Evolutionary conservation across 768 basidiomycete genomes (phyloP), one percentile per base, ranked within the genome.

Genomic region (Clavulina sp.): DNA sequence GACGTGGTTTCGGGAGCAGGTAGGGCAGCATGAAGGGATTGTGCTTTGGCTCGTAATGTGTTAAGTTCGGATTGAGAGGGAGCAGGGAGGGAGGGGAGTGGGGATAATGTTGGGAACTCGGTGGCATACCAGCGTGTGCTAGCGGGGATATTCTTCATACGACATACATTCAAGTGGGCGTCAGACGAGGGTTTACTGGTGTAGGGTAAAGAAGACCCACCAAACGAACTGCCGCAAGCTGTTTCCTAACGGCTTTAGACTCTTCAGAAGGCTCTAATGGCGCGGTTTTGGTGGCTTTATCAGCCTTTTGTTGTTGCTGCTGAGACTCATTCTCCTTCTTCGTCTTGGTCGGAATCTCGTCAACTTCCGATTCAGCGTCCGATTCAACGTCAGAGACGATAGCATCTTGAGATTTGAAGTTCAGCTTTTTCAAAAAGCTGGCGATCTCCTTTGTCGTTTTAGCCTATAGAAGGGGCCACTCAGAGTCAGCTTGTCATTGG

Each of bases 61-160:
- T 69, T 75, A 58, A 2, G 73, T 66, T 5, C 71, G 65, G 2
- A 66, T 60, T 34, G 18, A 65, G 16, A 2, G 65, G 41, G 18
- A 66, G 54, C 3, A 63, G 48, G 26, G 31, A 34, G 31, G n/a
- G n/a, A n/a, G 32, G 48, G 48, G 13, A 18, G 26, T 29, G 24
- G 16, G 43, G 16, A 9, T 7, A 23, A 46, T 5, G 81, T 69
- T 4, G 66, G 58, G 4, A 71, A 67, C 7, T 74, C 56, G 6
- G 66, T 63, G 46, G 65, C 61, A 59, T 81, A 76, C 81, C 81
- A 83, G 43, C 72, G 69, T 2, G 79, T 57, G 6, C 62, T 60
- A 0, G 67, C 62, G 16, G 66, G 60, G 23, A 72, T 51, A 13
- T 64, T 57, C 61, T 62, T n/a, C n/a, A 16, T 2, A n/a, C 26